phyloP scores from a whole-genome alignment of 352 stramenopile species.

The Phytopythium boreale region DNA sequence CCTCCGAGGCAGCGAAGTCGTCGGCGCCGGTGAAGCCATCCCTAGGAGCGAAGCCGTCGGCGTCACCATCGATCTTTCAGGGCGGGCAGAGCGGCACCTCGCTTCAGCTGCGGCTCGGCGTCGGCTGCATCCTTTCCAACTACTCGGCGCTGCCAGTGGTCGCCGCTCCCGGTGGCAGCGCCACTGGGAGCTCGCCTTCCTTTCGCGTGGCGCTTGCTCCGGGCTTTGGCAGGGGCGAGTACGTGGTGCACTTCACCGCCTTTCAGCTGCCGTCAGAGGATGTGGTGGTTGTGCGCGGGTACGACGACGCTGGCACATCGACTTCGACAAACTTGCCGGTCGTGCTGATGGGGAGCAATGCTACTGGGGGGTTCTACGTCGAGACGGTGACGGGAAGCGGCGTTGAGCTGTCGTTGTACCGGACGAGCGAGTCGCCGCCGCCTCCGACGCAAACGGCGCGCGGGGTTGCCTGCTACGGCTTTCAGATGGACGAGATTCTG shows the following conservation, averaged over 20 bases:
- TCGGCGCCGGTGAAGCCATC: not conserved
- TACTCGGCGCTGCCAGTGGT: conserved; percentile 32
- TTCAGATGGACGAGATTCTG: conserved; percentile 43
- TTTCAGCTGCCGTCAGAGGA: conserved; percentile 55
- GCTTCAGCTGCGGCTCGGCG: conserved; percentile 32
- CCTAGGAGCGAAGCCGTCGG: not conserved
- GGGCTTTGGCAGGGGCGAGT: conserved; percentile 48
- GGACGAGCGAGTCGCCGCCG: conserved; percentile 6
- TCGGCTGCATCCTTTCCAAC: conserved; percentile 52
- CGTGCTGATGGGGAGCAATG: conserved; percentile 42
- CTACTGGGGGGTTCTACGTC: conserved; percentile 54
- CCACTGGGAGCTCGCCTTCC: conserved; percentile 10
- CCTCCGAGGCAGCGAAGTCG: not conserved
- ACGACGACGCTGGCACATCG: conserved; percentile 9
- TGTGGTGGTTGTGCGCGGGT: conserved; percentile 34
- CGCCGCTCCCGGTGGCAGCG: not conserved
- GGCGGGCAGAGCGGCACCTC: not conserved
- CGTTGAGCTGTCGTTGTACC: conserved; percentile 48
- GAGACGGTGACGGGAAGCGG: conserved; percentile 37
- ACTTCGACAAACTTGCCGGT: not conserved
- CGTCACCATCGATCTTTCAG: not conserved
- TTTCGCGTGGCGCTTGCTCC: conserved; percentile 45
- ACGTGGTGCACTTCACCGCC: conserved; percentile 54
- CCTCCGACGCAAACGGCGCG: conserved; percentile 7
- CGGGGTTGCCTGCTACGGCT: conserved; percentile 33